Evolutionary conservation across 129 eudicot genomes (phyloP).

Genomic region (sunflower (Helianthus annuus)): DNA sequence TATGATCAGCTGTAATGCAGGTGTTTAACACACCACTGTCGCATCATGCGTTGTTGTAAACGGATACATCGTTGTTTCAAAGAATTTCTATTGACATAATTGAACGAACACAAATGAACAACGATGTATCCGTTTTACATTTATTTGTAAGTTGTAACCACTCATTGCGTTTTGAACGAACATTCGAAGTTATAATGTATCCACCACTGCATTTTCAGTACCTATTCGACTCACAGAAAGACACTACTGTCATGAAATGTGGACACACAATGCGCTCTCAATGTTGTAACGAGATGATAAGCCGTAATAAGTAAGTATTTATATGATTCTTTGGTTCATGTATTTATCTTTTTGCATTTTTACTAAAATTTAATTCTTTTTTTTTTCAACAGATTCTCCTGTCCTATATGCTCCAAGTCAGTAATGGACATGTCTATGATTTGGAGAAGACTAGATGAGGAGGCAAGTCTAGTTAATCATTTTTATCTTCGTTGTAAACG

Average conservation of each 20-base stretch:
- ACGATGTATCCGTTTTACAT: no score
- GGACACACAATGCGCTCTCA: constrained; percentile 95
- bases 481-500: no score
- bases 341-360: neutral
- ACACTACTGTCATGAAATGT: constrained; percentile 88
- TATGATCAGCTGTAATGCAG: no score
- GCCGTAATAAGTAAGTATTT: constrained; percentile 71
- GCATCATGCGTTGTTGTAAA: no score
- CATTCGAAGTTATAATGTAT: neutral
- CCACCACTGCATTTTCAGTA: constrained; percentile 47
- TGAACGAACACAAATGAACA: no score
- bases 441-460: constrained; percentile 88
- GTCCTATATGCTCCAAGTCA: constrained; percentile 93
- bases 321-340: constrained; percentile 1
- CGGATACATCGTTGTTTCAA: no score
- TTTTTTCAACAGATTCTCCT: constrained; percentile 58
- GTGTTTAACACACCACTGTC: no score
- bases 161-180: neutral
- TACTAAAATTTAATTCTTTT: constrained; percentile 2
- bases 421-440: constrained; percentile 78
- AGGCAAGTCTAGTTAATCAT: constrained; percentile 46
- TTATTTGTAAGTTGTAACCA: neutral
- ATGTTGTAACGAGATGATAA: constrained; percentile 81
- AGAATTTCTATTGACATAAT: no score
- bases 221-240: constrained; percentile 89